Conservation (phyloP, 768 basidiomycete genomes). For the Lactifluus pinguis region DNA sequence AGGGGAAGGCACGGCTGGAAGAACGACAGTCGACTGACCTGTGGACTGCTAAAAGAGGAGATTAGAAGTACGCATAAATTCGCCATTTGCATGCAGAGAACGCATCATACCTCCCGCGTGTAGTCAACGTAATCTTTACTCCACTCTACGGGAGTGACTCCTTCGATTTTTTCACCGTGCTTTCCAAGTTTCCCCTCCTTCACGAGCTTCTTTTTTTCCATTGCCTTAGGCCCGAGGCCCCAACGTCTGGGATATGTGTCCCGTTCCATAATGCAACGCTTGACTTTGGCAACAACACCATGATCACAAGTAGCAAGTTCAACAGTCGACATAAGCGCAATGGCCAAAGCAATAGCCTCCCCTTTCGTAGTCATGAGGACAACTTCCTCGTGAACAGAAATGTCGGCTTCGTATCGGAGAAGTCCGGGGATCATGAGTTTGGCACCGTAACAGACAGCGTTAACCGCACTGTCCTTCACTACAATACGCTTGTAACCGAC, state of each 20-base stretch:
- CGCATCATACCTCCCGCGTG: constrained; percentile 47
- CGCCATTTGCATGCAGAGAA: constrained; percentile 19
- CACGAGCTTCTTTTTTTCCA: constrained; percentile 97
- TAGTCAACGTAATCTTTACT: constrained; percentile 91
- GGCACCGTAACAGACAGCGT: constrained; percentile 98
- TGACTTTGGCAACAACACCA: constrained; percentile 98
- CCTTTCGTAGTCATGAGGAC: constrained; percentile 99
- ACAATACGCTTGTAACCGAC: constrained; percentile 98
- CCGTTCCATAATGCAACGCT: constrained; percentile 98
- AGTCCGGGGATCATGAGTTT: constrained; percentile 99
- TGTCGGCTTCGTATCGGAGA: constrained; percentile 92
- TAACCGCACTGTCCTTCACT: constrained; percentile 98
- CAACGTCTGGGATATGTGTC: constrained; percentile 97
- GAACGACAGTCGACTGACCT: constrained; percentile 30
- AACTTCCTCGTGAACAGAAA: constrained; percentile 89
- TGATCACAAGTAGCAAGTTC: constrained; percentile 98
- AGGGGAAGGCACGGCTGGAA: constrained; percentile 17
- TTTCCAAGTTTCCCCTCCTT: constrained; percentile 97
- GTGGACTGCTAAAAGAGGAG: constrained; percentile 28
- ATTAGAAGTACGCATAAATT: constrained; percentile 17
- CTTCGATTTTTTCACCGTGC: constrained; percentile 82
- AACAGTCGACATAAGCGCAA: constrained; percentile 97
- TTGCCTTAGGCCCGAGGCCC: constrained; percentile 96
- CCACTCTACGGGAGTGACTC: constrained; percentile 87
- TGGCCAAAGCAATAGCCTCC: constrained; percentile 91